These are phyloP conservation scores for Cutaneotrichosporon sp. DNA, from an alignment of 1,284 basidiomycete genomes.

Conservation along the genomic window DNA sequence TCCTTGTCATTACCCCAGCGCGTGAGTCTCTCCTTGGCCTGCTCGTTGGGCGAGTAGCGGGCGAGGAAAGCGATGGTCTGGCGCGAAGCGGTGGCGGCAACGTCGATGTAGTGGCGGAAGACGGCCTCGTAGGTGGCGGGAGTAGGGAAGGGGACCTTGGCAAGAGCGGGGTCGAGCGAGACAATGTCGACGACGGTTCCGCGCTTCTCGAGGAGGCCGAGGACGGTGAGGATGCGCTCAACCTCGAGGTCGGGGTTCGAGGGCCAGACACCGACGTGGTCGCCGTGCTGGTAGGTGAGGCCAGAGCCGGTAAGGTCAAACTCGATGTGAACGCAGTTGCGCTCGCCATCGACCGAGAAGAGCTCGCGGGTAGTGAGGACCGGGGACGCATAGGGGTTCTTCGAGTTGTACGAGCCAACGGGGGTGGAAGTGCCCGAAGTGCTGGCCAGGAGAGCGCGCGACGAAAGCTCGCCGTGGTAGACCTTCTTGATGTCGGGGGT, in stretches of 20 bases:
- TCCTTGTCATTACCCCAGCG: constrained; percentile 85
- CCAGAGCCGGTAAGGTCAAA: constrained; percentile 93
- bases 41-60: constrained; percentile 81
- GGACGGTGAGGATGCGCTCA: constrained; percentile 78
- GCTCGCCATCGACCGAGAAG: constrained; percentile 70
- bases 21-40: constrained; percentile 72
- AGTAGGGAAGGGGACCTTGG: constrained; percentile 97
- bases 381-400: constrained; percentile 93
- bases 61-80: constrained; percentile 85
- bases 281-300: constrained; percentile 97
- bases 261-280: constrained; percentile 97
- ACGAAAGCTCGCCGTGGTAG: constrained; percentile 87
- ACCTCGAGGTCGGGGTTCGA: constrained; percentile 91
- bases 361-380: constrained; percentile 78
- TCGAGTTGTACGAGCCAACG: constrained; percentile 65
- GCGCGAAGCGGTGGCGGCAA: constrained; percentile 87
- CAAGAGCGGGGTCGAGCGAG: constrained; percentile 93
- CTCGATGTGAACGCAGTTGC: constrained; percentile 95
- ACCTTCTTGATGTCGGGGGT: constrained; percentile 78
- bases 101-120: constrained; percentile 95
- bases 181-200: constrained; percentile 85
- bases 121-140: constrained; percentile 94
- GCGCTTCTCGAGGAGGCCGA: constrained; percentile 74
- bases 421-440: constrained; percentile 59
- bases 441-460: constrained; percentile 68